Evolutionary conservation across 306 rosid genomes (phyloP), one percentile per base, ranked within the genome.

Genomic region (Ochetophila trinervis): DNA sequence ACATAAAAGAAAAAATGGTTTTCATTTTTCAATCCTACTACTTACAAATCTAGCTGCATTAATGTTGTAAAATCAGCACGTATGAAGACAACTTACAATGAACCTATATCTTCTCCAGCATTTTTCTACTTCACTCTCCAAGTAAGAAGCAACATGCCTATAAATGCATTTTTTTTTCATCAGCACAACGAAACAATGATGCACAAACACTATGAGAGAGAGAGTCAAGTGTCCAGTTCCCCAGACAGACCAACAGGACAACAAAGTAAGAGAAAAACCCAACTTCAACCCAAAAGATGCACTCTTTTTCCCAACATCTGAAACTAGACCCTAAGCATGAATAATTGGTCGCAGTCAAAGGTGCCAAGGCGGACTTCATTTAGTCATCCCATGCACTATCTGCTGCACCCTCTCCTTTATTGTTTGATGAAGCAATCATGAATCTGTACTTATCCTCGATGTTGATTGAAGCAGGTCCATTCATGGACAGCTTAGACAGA

Each of bases 371-470:
- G 57, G 52, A 59, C 52, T 75, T 53, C 56, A 52, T 73, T 27
- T 49, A 89, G 68, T 89, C 96, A 62, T 90, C 89, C 96, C 96
- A 90, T 53, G 96, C 96, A 74, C 94, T 76, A 72, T 90, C 96
- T 19, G 96, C 96, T 13, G 87, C 80, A 1, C 96, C 96, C 80
- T 84, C 95, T 74, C 53, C 8, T 72, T 81, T 82, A 62, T 7
- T 59, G 80, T 72, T 63, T 10, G 89, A 48, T 5, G 85, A 62
- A 15, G 85, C 67, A 69, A 85, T 82, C 96, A 90, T 90, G 85
- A 87, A 87, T 78, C 63, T 83, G 66, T 85, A 90, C 76, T 90
- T 90, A 75, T 90, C 96, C 73, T 85, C 95, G 0, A 90, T 85
- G 79, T 79, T 79, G 32, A 87, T 72, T 35, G 95, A 69, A 71